phyloP scores from a whole-genome alignment of 805 yeast genomes.

The Candida montana region DNA sequence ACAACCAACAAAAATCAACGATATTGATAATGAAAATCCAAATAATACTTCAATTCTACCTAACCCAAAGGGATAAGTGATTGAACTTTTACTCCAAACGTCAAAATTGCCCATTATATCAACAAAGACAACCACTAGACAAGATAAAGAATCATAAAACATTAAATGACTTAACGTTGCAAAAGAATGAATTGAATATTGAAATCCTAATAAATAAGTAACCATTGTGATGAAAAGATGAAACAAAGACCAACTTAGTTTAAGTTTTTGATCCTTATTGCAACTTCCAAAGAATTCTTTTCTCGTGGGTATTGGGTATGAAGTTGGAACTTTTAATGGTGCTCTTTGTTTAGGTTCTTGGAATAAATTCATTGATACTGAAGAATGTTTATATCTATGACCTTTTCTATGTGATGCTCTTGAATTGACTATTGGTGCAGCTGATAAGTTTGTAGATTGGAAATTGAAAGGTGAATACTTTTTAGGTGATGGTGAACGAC shows the following conservation, averaged over 20 bases:
- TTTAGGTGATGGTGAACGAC: constrained; percentile 23
- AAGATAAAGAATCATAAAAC: constrained; percentile 81
- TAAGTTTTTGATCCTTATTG: constrained; percentile 49
- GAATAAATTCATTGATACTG: constrained; percentile 92
- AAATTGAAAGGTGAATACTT: constrained; percentile 56
- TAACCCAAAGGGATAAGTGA: constrained; percentile 86
- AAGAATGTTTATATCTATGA: constrained; percentile 91
- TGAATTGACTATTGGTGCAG: constrained; percentile 29
- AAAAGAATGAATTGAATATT: constrained; percentile 51
- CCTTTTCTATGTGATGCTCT: constrained; percentile 80
- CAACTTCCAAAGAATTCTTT: constrained; percentile 60
- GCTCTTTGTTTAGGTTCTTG: constrained; percentile 82
- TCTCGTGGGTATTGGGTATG: constrained; percentile 40
- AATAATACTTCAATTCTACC: constrained; percentile 86
- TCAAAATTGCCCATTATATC: constrained; percentile 86
- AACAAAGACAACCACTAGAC: constrained; percentile 61
- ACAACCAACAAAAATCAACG: constrained; percentile 84
- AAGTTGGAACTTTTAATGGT: constrained; percentile 72
- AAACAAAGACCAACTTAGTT: constrained; percentile 50
- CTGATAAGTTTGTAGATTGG: constrained; percentile 43
- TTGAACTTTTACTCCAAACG: constrained; percentile 79
- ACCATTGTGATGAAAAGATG: constrained; percentile 53
- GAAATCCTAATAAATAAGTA: constrained; percentile 57
- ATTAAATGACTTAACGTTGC: constrained; percentile 81
- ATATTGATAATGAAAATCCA: constrained; percentile 81